Evolutionary conservation across 1,284 basidiomycete species (phyloP).

Genomic region (Marasmius sp.): DNA sequence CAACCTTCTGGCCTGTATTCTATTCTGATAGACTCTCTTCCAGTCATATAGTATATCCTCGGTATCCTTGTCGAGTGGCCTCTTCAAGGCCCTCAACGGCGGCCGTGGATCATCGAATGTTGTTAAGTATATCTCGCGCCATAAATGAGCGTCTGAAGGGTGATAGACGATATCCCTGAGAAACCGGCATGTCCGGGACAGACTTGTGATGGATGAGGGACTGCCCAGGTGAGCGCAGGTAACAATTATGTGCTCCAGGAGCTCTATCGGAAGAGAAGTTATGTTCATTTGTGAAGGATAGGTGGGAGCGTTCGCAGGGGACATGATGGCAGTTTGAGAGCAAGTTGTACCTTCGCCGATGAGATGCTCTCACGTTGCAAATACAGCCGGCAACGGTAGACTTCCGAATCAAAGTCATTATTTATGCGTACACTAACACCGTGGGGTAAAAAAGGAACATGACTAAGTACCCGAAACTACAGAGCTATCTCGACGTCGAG

Average conservation of each 20-base stretch:
- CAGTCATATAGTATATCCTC: constrained; percentile 23
- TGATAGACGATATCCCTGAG: constrained; percentile 41
- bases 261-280: constrained; percentile 26
- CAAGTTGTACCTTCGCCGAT: not conserved
- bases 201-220: constrained; percentile 35
- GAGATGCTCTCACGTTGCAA: not conserved
- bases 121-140: constrained; percentile 50
- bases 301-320: not conserved
- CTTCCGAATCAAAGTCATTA: not conserved
- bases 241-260: constrained; percentile 45
- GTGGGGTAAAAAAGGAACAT: too few species aligned
- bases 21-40: constrained; percentile 16
- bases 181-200: constrained; percentile 44
- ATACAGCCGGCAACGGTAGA: not conserved
- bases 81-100: constrained; percentile 20
- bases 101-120: constrained; percentile 50
- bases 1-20: constrained; percentile 2
- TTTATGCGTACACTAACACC: too few species aligned
- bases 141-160: constrained; percentile 46
- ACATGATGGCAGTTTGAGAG: not conserved
- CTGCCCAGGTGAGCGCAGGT: constrained; percentile 28
- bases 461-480: constrained; percentile 23
- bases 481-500: constrained; percentile 78
- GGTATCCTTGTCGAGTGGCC: not conserved
- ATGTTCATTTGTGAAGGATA: not conserved